Percentiles rank a stretch among this genome's conserved stretches.
These are phyloP conservation scores for Trichoderma orchidacearum DNA, from an alignment of 495 filamentous ascomycete species.

Conservation along the genomic window DNA sequence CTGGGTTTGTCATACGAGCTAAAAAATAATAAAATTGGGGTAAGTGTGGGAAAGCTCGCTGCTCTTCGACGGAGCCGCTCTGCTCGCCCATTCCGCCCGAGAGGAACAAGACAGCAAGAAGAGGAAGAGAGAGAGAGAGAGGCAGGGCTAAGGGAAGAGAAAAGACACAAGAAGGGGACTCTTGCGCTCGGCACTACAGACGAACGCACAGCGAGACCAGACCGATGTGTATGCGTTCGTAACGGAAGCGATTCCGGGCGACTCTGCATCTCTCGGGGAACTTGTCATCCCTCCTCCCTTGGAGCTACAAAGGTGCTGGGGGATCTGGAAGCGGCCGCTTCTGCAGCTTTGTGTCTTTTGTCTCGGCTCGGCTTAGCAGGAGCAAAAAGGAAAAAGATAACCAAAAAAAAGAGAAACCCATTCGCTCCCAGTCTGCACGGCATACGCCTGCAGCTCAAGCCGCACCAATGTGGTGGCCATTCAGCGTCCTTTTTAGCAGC, in stretches of 20 bases:
- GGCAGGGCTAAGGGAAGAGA: background rate
- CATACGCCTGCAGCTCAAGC: background rate
- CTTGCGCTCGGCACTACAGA: background rate
- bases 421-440: too few species aligned
- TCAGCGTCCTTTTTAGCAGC: slow-evolving; percentile 56
- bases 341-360: too few species aligned
- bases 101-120: background rate
- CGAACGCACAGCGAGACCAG: background rate
- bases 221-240: background rate
- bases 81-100: background rate
- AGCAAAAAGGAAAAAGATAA: background rate
- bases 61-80: background rate
- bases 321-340: too few species aligned
- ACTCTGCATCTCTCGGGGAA: background rate
- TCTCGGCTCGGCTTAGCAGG: too few species aligned
- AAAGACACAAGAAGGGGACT: background rate
- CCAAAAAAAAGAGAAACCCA: background rate
- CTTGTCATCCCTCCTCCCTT: too few species aligned
- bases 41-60: background rate
- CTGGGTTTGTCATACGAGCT: slow-evolving; percentile 1
- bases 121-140: background rate
- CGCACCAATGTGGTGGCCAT: slow-evolving; percentile 53
- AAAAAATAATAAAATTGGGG: background rate
- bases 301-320: too few species aligned
- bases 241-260: background rate